Evolutionary conservation across 345 rosid species (phyloP).

Genomic region (Melaleuca quinquenervia): DNA sequence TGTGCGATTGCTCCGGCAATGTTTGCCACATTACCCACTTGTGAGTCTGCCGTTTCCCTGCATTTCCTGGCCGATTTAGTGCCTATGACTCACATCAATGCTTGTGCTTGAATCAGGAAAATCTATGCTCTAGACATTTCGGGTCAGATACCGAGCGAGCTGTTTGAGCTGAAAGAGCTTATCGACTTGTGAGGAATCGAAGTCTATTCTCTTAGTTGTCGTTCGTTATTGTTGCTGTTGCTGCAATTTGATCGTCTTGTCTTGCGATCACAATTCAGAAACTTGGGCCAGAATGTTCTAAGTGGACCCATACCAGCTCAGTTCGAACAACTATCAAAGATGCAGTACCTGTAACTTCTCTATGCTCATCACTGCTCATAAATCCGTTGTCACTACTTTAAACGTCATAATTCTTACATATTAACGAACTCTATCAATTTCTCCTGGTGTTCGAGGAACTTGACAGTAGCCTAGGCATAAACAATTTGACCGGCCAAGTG

Average conservation of each 20-base stretch:
- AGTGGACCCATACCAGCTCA: conserved; percentile 37
- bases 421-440: not conserved
- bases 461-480: conserved; percentile 51
- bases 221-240: not conserved
- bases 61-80: not conserved
- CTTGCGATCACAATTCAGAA: conserved; percentile 17
- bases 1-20: conserved; percentile 31
- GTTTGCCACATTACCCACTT: conserved; percentile 36
- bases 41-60: not conserved
- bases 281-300: conserved; percentile 41
- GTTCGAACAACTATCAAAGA: conserved; percentile 28
- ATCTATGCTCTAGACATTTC: conserved; percentile 48
- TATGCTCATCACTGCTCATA: not conserved
- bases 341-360: conserved; percentile 44
- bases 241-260: not conserved
- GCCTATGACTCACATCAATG: not conserved
- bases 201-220: not conserved
- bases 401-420: not conserved
- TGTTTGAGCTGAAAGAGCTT: conserved; percentile 33
- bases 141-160: conserved; percentile 36
- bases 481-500: conserved; percentile 40
- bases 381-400: not conserved
- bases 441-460: conserved; percentile 4
- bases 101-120: conserved; percentile 23
- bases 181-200: conserved; percentile 29